phyloP scores from a whole-genome alignment of 2,329 filamentous ascomycete species.

The Alternaria gansuensis region DNA sequence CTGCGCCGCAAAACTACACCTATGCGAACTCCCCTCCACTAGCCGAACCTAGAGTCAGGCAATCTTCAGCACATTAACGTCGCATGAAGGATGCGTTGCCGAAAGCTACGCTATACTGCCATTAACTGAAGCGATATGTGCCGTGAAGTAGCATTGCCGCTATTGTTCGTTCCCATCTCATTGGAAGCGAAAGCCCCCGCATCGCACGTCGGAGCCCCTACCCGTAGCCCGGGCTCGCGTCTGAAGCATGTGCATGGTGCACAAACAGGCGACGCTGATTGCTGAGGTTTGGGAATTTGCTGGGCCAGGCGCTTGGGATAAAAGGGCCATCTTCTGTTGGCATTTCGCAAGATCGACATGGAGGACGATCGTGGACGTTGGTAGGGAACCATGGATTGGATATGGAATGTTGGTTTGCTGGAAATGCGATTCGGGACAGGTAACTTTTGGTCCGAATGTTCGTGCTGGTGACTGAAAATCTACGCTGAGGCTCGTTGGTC shows the following conservation, averaged over 20 bases:
- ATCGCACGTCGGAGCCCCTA: conserved; percentile 10
- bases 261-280: conserved; percentile 26
- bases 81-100: background rate
- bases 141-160: conserved; percentile 9
- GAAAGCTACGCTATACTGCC: background rate
- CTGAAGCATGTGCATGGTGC: background rate
- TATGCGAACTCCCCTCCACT: conserved; percentile 1
- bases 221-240: conserved; percentile 14
- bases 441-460: background rate
- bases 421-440: no score
- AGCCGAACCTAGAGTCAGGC: background rate
- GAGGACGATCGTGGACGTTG: background rate
- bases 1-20: background rate
- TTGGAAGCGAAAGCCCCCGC: conserved; percentile 15
- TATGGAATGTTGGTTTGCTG: background rate
- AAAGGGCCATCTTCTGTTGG: background rate
- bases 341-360: conserved; percentile 1
- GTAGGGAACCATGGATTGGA: background rate
- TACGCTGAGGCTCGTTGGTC: background rate
- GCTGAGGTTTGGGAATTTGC: conserved; percentile 16
- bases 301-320: conserved; percentile 19
- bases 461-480: background rate
- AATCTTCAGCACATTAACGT: background rate
- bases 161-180: conserved; percentile 8
- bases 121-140: background rate